phyloP scores from a whole-genome alignment of 208 protist genomes.

The Trypanosomatidae sp. region DNA sequence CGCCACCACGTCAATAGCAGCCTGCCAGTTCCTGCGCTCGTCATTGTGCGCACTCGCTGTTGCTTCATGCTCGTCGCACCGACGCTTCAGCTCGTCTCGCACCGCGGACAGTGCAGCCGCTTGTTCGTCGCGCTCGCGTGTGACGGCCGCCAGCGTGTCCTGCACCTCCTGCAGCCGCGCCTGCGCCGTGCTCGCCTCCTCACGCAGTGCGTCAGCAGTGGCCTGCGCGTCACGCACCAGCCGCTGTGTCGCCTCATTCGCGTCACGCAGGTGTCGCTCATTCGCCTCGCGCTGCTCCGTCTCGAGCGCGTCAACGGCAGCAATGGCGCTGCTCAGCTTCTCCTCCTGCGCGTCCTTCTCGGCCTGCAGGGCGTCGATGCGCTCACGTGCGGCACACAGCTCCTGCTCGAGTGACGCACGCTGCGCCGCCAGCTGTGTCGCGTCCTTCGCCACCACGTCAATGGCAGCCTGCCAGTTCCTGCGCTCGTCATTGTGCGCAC shows the following conservation, averaged over 20 bases:
- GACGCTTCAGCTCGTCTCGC: no score
- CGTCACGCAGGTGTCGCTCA: not conserved
- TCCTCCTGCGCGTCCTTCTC: slow-evolving; percentile 1
- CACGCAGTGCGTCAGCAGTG: no score
- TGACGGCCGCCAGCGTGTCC: slow-evolving; percentile 2
- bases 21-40: no score
- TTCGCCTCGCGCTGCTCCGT: not conserved
- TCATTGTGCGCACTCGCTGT: no score
- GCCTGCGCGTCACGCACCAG: no score
- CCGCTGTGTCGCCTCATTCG: no score
- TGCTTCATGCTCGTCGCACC: no score
- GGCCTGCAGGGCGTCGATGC: slow-evolving; percentile 4
- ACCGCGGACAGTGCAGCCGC: no score
- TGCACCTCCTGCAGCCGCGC: not conserved
- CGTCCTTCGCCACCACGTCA: not conserved
- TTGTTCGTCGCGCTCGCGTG: not conserved
- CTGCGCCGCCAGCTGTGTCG: not conserved
- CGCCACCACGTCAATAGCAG: not conserved
- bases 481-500: slow-evolving; percentile 1
- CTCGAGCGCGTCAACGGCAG: not conserved
- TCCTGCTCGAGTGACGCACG: slow-evolving; percentile 1
- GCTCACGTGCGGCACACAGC: slow-evolving; percentile 4
- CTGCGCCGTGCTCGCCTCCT: not conserved
- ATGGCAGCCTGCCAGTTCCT: not conserved
- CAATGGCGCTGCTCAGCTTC: slow-evolving; percentile 1